phyloP scores from a whole-genome alignment of 1,139 yeast species.

The Yamadazyma mexicana region DNA sequence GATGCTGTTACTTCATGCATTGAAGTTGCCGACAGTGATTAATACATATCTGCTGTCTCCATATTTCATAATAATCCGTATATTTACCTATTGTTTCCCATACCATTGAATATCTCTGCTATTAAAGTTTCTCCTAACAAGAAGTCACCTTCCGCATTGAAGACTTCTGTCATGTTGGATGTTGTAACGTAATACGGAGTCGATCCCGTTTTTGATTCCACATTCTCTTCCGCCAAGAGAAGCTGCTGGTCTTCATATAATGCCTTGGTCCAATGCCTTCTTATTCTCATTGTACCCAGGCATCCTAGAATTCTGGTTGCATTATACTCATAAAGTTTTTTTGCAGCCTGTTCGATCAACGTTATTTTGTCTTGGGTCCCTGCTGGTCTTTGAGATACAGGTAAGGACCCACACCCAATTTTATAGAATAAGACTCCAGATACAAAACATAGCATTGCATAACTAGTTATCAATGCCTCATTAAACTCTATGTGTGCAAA shows the following conservation, averaged over 20 bases:
- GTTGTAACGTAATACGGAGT: not conserved
- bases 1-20: conserved; percentile 12
- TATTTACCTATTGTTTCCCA: too few relatives aligned
- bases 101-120: conserved; percentile 1
- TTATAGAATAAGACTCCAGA: conserved; percentile 9
- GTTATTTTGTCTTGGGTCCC: conserved; percentile 1
- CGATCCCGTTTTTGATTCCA: not conserved
- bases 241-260: conserved; percentile 11
- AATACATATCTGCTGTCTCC: too few relatives aligned
- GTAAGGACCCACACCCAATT: conserved; percentile 3
- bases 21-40: conserved; percentile 13
- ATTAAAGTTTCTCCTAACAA: conserved; percentile 1
- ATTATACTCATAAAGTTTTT: conserved; percentile 3
- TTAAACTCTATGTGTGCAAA: conserved; percentile 3
- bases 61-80: too few relatives aligned
- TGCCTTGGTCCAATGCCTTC: conserved; percentile 12
- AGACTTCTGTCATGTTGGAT: not conserved
- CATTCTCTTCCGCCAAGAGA: conserved; percentile 3
- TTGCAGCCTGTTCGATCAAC: not conserved
- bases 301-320: conserved; percentile 3
- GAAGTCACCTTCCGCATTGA: not conserved
- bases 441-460: conserved; percentile 6
- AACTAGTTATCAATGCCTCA: conserved; percentile 4
- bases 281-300: conserved; percentile 13
- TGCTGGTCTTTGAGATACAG: conserved; percentile 1